Percentiles rank a stretch among this genome's conserved stretches.
These are phyloP conservation scores for Cymbidium sinense DNA, from an alignment of 106 monocot genomes.

Conservation along the genomic window DNA sequence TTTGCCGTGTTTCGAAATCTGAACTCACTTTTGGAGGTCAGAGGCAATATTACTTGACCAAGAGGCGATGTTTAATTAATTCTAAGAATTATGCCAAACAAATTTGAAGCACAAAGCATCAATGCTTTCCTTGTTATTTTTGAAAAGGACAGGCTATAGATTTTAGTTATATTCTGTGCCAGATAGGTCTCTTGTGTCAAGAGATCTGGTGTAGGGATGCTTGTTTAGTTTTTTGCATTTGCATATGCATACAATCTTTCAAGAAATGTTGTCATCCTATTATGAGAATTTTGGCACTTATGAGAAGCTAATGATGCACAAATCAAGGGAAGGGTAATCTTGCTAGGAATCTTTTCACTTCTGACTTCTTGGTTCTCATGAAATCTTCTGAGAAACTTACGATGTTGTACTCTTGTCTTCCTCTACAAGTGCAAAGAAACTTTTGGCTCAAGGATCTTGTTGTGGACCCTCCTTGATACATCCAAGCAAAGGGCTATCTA, in stretches of 20 bases:
- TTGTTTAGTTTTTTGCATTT: not conserved
- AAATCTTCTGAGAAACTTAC: too few species aligned
- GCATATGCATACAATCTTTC: not conserved
- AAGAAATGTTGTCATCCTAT: not conserved
- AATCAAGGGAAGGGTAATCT: not conserved
- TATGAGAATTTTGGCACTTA: not conserved
- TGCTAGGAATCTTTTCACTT: not conserved
- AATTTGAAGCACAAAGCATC: not conserved
- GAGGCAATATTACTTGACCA: not conserved
- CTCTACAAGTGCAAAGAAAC: too few species aligned
- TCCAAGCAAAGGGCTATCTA: too few species aligned
- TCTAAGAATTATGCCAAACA: not conserved
- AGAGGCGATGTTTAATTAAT: not conserved
- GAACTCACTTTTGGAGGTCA: not conserved
- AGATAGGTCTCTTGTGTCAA: not conserved
- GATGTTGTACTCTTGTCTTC: too few species aligned
- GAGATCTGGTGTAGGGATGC: not conserved
- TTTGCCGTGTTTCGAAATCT: not conserved
- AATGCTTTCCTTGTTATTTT: not conserved
- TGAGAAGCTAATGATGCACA: not conserved
- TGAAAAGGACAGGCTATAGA: not conserved
- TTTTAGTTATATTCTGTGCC: not conserved
- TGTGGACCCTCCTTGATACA: too few species aligned
- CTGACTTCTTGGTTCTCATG: not conserved
- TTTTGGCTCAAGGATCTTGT: too few species aligned